Percentiles rank a stretch among this genome's conserved stretches.
Evolutionary conservation across 768 basidiomycete species (phyloP).

Genomic region (Floccularia luteovirens): DNA sequence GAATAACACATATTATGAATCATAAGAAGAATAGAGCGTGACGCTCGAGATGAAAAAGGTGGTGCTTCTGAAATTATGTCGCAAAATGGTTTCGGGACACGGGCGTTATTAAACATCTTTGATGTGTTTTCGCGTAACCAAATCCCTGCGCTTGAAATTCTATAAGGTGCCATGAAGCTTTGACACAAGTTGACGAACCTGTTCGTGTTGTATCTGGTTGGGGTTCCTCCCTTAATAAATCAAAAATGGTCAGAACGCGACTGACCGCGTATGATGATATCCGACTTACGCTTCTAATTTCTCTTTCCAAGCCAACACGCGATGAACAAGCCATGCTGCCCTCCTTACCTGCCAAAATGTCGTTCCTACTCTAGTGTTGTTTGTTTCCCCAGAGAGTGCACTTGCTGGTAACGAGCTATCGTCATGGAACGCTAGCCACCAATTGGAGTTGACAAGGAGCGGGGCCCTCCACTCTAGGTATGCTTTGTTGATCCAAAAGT

Average conservation of each 20-base stretch:
- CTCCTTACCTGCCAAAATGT: conserved; percentile 82
- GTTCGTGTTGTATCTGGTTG: conserved; percentile 67
- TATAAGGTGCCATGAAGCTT: conserved; percentile 1
- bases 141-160: conserved; percentile 29
- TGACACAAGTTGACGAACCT: not conserved
- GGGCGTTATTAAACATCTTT: conserved; percentile 69
- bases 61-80: conserved; percentile 56
- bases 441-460: conserved; percentile 85
- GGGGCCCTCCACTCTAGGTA: conserved; percentile 88
- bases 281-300: conserved; percentile 54
- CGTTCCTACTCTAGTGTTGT: conserved; percentile 33
- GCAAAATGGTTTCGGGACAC: conserved; percentile 61
- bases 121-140: conserved; percentile 56
- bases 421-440: conserved; percentile 87
- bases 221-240: conserved; percentile 49
- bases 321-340: conserved; percentile 73
- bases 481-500: conserved; percentile 82
- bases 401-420: conserved; percentile 54
- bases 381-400: conserved; percentile 26
- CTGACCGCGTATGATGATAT: conserved; percentile 3
- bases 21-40: conserved; percentile 61
- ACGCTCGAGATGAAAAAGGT: conserved; percentile 31
- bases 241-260: not conserved
- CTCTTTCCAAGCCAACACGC: conserved; percentile 68
- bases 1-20: conserved; percentile 76